Evolutionary conservation across 2,329 filamentous ascomycete genomes (phyloP).

Genomic region (Pseudopithomyces chartarum): DNA sequence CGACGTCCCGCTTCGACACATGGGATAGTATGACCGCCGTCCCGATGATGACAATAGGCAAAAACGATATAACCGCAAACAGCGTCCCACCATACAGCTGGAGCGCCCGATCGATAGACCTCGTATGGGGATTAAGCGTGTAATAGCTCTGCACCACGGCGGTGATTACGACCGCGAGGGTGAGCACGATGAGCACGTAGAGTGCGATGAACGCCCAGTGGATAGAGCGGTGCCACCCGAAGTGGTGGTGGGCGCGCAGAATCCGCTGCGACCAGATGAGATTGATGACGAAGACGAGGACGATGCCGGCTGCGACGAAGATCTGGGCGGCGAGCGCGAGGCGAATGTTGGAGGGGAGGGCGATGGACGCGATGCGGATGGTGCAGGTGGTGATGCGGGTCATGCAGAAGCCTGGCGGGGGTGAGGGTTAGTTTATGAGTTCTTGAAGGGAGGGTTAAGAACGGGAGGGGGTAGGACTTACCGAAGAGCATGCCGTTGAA

Average conservation of each 20-base stretch:
- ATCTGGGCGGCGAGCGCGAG: constrained; percentile 66
- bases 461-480: constrained; percentile 17
- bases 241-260: constrained; percentile 72
- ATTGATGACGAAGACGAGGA: constrained; percentile 79
- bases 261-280: constrained; percentile 77
- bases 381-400: constrained; percentile 48
- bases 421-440: background rate
- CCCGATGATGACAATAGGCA: constrained; percentile 65
- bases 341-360: constrained; percentile 45
- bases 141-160: constrained; percentile 69
- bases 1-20: constrained; percentile 35
- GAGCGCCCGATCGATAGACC: constrained; percentile 62
- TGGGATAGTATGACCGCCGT: constrained; percentile 56
- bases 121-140: constrained; percentile 61
- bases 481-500: constrained; percentile 47
- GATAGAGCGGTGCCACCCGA: constrained; percentile 69
- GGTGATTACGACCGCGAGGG: constrained; percentile 69
- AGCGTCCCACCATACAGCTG: constrained; percentile 67
- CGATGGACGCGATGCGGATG: constrained; percentile 42
- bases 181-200: constrained; percentile 62
- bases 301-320: constrained; percentile 73
- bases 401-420: constrained; percentile 48
- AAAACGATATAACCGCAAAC: constrained; percentile 68
- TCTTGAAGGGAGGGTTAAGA: background rate
- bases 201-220: constrained; percentile 61